Evolutionary conservation across 192 early-diverging fungal genomes (phyloP).

Genomic region (Rhizophlyctis rosea): DNA sequence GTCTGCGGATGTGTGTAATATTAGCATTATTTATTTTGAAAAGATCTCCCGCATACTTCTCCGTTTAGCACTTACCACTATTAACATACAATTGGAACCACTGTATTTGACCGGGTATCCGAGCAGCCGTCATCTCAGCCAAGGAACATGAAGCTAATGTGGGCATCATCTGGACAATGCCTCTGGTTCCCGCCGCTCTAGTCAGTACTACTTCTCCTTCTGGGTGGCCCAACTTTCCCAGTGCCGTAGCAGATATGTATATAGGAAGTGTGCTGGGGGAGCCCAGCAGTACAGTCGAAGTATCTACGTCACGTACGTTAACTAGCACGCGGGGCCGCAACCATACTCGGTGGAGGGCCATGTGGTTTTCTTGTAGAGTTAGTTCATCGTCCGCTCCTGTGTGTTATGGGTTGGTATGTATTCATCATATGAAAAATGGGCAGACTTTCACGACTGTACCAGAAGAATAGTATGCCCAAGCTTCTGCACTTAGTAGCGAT

Average conservation of each 20-base stretch:
- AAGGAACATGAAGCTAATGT: slow-evolving; percentile 69
- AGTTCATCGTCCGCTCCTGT: slow-evolving; percentile 72
- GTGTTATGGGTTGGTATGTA: too few species aligned
- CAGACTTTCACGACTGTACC: too few species aligned
- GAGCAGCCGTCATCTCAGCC: slow-evolving; percentile 51
- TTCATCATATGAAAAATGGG: too few species aligned
- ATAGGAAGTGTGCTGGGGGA: slow-evolving; percentile 33
- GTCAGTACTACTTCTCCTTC: slow-evolving; percentile 72
- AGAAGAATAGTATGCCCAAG: slow-evolving; percentile 82
- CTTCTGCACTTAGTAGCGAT: slow-evolving; percentile 54
- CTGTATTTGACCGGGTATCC: slow-evolving; percentile 33
- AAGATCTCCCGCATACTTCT: slow-evolving; percentile 5
- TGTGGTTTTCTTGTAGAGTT: slow-evolving; percentile 75
- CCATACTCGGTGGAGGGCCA: slow-evolving; percentile 71
- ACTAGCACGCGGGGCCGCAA: slow-evolving; percentile 55
- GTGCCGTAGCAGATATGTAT: slow-evolving; percentile 57
- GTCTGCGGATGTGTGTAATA: slow-evolving; percentile 16
- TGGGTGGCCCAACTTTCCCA: slow-evolving; percentile 66
- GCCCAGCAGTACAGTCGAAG: slow-evolving; percentile 40
- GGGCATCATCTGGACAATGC: slow-evolving; percentile 75
- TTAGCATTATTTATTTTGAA: neutral
- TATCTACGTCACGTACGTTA: slow-evolving; percentile 43
- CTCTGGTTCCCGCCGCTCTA: slow-evolving; percentile 42
- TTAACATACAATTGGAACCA: slow-evolving; percentile 62
- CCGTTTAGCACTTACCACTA: neutral